These are phyloP conservation scores for Rhodotorula sphaerocarpa DNA, from an alignment of 768 basidiomycete genomes.

Conservation along the genomic window DNA sequence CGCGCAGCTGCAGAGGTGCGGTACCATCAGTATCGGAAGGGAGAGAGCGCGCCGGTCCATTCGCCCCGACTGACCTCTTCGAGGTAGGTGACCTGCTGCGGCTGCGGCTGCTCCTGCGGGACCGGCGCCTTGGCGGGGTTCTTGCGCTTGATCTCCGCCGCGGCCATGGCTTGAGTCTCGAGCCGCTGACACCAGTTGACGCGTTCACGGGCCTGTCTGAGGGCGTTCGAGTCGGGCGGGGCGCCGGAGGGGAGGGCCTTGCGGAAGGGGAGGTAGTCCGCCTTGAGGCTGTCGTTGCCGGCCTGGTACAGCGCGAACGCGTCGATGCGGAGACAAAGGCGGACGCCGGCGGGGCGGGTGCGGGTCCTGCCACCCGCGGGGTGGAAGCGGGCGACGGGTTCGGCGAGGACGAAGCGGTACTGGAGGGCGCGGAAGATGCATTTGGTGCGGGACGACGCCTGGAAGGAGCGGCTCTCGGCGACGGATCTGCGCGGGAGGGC, in stretches of 20 bases:
- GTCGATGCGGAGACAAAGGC: conserved; percentile 2
- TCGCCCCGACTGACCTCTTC: background rate
- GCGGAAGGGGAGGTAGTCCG: too few relatives aligned
- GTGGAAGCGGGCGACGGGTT: background rate
- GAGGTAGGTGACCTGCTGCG: background rate
- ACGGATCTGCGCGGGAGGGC: background rate
- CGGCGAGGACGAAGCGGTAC: conserved; percentile 11
- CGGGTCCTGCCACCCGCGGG: background rate
- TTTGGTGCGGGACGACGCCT: background rate
- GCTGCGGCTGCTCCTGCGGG: background rate
- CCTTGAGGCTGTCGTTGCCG: background rate
- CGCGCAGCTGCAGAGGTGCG: too few relatives aligned
- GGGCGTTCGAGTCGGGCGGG: background rate
- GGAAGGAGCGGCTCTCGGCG: background rate
- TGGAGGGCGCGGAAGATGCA: background rate
- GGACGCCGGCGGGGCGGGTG: background rate
- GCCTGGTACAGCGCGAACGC: background rate
- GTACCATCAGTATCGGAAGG: too few relatives aligned
- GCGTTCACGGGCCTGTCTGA: background rate
- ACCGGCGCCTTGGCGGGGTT: background rate
- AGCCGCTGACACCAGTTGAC: background rate
- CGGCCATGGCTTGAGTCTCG: background rate
- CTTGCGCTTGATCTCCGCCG: too few relatives aligned
- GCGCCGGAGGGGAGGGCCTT: background rate
- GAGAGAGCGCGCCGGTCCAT: too few relatives aligned